These are phyloP conservation scores for Hypseocharis bilobata DNA, from an alignment of 441 rosid genomes.

Conservation along the genomic window DNA sequence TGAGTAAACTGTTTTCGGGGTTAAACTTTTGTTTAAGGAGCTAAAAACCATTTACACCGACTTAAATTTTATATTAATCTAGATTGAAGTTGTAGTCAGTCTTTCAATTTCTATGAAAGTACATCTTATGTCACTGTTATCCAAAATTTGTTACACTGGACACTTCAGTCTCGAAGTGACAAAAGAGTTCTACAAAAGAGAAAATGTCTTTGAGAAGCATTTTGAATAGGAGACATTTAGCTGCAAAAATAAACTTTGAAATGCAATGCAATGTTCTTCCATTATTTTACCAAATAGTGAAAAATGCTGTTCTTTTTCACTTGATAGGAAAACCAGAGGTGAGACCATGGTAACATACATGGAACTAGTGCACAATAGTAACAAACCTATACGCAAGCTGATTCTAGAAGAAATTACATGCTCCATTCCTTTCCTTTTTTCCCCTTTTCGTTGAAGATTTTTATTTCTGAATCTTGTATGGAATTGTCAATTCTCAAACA, in stretches of 20 bases:
- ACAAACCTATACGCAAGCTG: neutral
- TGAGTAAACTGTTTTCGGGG: slow-evolving; percentile 27
- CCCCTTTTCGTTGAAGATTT: neutral
- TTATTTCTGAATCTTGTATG: slow-evolving; percentile 1
- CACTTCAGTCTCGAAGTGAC: neutral
- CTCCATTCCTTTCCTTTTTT: neutral
- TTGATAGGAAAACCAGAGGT: neutral
- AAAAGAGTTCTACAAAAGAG: neutral
- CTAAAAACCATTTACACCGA: neutral
- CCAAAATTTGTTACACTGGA: too few species aligned
- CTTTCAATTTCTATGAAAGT: neutral
- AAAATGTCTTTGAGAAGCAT: neutral
- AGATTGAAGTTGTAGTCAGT: neutral
- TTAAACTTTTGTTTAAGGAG: neutral
- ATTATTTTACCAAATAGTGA: neutral
- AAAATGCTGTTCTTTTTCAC: neutral
- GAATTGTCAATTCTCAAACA: slow-evolving; percentile 28
- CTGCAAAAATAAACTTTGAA: neutral
- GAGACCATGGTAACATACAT: neutral
- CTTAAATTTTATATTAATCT: neutral
- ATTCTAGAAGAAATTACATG: neutral
- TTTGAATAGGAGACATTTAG: neutral
- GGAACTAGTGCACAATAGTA: neutral
- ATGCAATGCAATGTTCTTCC: neutral
- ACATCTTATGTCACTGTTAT: neutral